Conservation (phyloP, 441 rosid species). For the Mallotus japonicus region DNA sequence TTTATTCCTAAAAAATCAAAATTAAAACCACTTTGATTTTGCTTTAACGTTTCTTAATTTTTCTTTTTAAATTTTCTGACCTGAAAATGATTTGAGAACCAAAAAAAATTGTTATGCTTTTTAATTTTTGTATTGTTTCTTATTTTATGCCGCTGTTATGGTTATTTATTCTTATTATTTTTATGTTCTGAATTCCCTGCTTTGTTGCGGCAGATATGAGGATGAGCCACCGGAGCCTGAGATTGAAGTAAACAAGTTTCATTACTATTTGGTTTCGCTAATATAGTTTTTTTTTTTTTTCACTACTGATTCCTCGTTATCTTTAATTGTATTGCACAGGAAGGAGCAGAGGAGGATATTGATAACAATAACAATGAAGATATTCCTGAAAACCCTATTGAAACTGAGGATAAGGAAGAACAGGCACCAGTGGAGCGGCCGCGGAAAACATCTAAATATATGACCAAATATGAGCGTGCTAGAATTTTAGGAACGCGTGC, state of each 20-base stretch:
- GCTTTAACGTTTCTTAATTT: no score
- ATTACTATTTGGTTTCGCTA: no score
- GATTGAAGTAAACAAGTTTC: constrained; percentile 49
- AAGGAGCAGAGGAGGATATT: constrained; percentile 64
- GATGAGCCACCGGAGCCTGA: constrained; percentile 91
- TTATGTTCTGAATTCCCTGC: no score
- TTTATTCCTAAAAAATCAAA: background rate
- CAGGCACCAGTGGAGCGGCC: constrained; percentile 37
- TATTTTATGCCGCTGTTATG: no score
- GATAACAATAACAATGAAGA: constrained; percentile 63
- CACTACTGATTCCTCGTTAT: no score
- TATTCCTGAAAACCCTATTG: constrained; percentile 52
- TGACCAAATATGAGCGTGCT: constrained; percentile 85
- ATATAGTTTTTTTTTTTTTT: no score
- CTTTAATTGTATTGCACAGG: constrained; percentile 32
- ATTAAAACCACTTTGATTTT: no score
- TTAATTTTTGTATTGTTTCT: no score
- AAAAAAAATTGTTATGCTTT: no score
- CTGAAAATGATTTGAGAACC: no score
- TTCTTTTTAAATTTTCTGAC: no score
- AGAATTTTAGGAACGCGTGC: constrained; percentile 91
- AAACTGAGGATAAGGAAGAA: constrained; percentile 60
- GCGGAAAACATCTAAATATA: constrained; percentile 69
- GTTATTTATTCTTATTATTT: no score
- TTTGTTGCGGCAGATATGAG: constrained; percentile 53